Evolutionary conservation across 176 grass and related monocot species (phyloP).

Genomic region (Bothriochloa decipiens): DNA sequence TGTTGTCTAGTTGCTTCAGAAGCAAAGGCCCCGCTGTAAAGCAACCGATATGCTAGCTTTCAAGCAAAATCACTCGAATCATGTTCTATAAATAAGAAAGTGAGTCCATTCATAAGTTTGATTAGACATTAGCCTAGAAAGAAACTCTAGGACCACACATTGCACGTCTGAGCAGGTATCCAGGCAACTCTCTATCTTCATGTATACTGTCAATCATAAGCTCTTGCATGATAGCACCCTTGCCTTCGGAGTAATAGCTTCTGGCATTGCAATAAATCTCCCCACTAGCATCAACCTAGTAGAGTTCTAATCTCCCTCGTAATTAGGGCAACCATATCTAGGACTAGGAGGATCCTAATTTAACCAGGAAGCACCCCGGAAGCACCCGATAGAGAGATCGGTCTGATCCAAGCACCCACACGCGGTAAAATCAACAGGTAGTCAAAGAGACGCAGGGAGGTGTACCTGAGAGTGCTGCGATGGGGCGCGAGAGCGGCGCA

Average conservation of each 20-base stretch:
- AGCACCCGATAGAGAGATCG: background rate
- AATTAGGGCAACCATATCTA: background rate
- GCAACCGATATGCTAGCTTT: conserved; percentile 4
- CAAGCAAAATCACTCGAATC: background rate
- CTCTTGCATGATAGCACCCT: background rate
- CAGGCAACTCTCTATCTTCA: background rate
- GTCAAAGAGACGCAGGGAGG: conserved; percentile 20
- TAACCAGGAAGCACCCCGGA: background rate
- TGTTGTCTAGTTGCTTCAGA: background rate
- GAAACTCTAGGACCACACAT: background rate
- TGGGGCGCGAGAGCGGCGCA: conserved; percentile 42
- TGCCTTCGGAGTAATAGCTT: background rate
- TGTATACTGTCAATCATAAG: background rate
- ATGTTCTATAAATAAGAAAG: background rate
- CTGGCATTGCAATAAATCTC: no score
- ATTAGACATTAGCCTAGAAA: background rate
- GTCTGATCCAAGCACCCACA: background rate
- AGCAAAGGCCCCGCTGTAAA: background rate
- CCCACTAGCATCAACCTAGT: background rate
- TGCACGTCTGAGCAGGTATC: background rate
- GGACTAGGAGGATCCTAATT: background rate
- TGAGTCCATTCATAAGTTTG: background rate
- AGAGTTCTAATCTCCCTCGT: background rate
- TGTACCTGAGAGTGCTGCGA: conserved; percentile 50
- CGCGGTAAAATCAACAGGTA: background rate